A percentile compares a stretch with the other conserved stretches of the same genome.
Evolutionary conservation across 116 monocot genomes (phyloP).

Genomic region (Dioscorea cayenensis): DNA sequence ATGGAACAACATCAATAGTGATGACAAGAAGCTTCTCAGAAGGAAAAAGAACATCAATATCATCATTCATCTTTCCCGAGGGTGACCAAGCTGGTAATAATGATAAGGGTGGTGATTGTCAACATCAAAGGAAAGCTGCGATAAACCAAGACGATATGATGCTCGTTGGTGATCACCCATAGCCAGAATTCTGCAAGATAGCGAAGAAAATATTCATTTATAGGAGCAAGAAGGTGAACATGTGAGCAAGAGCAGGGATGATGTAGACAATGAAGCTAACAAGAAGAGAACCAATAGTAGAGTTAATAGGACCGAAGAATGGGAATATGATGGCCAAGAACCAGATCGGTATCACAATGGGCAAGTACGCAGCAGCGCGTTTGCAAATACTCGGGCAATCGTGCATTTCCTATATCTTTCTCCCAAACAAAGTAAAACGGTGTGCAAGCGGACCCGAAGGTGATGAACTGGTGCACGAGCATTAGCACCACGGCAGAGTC

Average conservation of each 20-base stretch:
- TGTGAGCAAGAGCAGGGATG: constrained; percentile 67
- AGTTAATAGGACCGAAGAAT: constrained; percentile 82
- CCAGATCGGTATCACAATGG: constrained; percentile 77
- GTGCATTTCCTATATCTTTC: constrained; percentile 70
- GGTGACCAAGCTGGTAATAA: too few species aligned
- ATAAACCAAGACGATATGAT: too few species aligned
- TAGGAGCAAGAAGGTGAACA: constrained; percentile 68
- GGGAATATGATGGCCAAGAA: constrained; percentile 79
- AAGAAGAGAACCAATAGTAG: constrained; percentile 62
- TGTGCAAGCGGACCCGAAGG: constrained; percentile 92
- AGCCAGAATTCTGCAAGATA: too few species aligned
- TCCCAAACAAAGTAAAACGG: constrained; percentile 97
- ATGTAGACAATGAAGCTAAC: constrained; percentile 88
- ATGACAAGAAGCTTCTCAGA: too few species aligned
- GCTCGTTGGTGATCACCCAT: too few species aligned
- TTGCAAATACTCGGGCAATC: constrained; percentile 60
- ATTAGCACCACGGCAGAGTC: constrained; percentile 76
- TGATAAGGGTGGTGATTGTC: too few species aligned
- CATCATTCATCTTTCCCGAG: too few species aligned
- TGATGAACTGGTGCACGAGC: constrained; percentile 96
- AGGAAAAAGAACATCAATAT: too few species aligned
- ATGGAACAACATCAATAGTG: too few species aligned
- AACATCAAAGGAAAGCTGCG: too few species aligned
- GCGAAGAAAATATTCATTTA: too few species aligned
- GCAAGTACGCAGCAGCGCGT: constrained; percentile 62